Base-by-base conservation (phyloP, 805 yeast genomes). In the Candida patagonica region DNA sequence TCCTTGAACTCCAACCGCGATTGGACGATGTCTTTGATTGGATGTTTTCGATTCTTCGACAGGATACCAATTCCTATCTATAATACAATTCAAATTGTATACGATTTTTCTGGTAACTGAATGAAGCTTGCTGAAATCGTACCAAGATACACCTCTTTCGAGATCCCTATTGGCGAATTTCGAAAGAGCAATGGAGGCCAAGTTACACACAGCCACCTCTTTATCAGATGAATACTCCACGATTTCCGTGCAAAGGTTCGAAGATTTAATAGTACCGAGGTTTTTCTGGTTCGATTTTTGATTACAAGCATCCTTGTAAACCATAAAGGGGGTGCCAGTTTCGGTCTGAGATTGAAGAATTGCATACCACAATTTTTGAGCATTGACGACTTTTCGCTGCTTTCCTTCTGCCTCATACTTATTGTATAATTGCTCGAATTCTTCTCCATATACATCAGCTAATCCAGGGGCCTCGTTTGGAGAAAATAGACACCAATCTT, bases 1-100 rank as follows among this genome's bases (percentile, higher is more conserved):
- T 43, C 98, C 98, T 62, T 89, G 96, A n/a, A 89, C 96, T 50
- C 98, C 98, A 17, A 89, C 63, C n/a, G 96, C 96, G 53, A 89
- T 75, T 16, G 98, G 97, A 52, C 98, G 72, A 61, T 89, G 81
- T 55, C 76, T 77, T 69, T 74, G 64, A 61, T 92, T 89, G 13
- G 96, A 84, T 34, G 46, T 55, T 53, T 70, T 71, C 4, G 97
- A 89, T 48, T 76, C 81, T 39, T 70, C 74, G 19, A 84, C 79
- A 4, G 98, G 97, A 59, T 89, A 89, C 57, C 66, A 70, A 56
- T 87, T 84, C 47, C 80, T 74, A 65, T 89, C 96, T 43, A 89
- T 89, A 44, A 89, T 73, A 55, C 65, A 71, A 68, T 89, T 80
- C 60, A 89, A 67, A 61, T 89, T 89, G 52, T 74, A 74, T 6